Evolutionary conservation across 2,329 filamentous ascomycete genomes (phyloP), one percentile per base, ranked within the genome.

Genomic region (Apiospora pterosperma): DNA sequence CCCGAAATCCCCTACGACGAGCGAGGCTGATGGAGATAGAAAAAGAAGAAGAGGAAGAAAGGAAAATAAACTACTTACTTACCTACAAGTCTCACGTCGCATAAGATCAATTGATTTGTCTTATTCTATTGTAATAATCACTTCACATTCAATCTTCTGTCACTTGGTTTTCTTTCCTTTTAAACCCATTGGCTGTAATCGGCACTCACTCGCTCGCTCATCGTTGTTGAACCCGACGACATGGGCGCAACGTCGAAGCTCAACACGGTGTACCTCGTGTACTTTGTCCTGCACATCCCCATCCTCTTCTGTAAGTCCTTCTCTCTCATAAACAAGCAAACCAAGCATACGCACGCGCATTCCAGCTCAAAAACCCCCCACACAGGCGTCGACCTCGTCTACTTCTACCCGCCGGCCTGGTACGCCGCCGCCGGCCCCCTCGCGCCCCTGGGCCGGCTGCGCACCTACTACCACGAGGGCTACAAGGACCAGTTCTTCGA

Each of bases 401-500:
- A 80, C 36, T 79, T 85, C 68, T 87, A 86, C 72, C 85, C 85
- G 1, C 65, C 70, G 2, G 75, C 73, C 61, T 84, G 80, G 74
- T 70, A 75, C 3, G 65, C 76, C 0, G 70, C 78, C 0, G 76
- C 73, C 5, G 73, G 80, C 0, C 84, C 84, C 0, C 75, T 87
- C 7, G 80, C 85, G 72, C 77, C 81, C 67, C 76, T 86, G 58
- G 73, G 79, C 67, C 64, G 74, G 39, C 71, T 86, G 64, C 81
- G 83, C 65, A 65, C 75, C 4, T 79, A 77, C 69, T 87, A 87
- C 75, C 74, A 82, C 52, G 66, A 73, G 39, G 75, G 76, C 12
- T 83, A 82, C 69, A 83, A 84, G 64, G 85, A 88, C 73, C 85
- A 84, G 8, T 84, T 85, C 75, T 82, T 84, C 72, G 73, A 76